These are phyloP conservation scores for Eragrostis nindensis DNA, from an alignment of 176 grass and related monocot species.

Conservation along the genomic window DNA sequence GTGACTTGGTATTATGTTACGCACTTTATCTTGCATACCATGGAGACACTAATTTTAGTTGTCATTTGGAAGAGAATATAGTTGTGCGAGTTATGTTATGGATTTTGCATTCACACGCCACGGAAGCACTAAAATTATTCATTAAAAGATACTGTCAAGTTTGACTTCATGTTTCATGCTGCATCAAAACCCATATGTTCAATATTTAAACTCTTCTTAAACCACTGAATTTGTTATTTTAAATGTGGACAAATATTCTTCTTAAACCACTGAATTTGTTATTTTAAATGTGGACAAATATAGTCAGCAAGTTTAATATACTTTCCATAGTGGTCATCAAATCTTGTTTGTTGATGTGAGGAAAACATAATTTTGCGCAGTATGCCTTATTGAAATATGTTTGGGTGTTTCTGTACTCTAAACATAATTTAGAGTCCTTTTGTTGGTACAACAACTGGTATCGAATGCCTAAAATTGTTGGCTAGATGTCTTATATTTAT, in stretches of 20 bases:
- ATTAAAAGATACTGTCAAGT: background rate
- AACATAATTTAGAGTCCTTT: background rate
- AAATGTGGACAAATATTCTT: no score
- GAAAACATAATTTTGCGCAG: constrained; percentile 2
- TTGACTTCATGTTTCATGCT: background rate
- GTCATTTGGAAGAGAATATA: no score
- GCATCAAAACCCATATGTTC: constrained; percentile 5
- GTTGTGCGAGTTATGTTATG: no score
- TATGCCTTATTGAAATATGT: background rate
- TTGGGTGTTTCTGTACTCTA: background rate
- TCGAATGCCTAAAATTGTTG: background rate
- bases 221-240: background rate
- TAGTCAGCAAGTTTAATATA: background rate
- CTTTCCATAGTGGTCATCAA: background rate
- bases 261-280: no score
- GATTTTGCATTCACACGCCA: background rate
- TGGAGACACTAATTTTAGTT: no score
- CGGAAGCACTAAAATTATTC: background rate
- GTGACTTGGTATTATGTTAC: constrained; percentile 14
- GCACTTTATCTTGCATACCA: no score
- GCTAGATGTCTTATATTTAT: background rate
- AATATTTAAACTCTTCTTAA: background rate
- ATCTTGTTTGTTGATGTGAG: background rate
- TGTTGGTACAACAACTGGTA: background rate
- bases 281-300: background rate